Conservation (phyloP, 2,329 filamentous ascomycete species). For the Capronia epimyces region DNA sequence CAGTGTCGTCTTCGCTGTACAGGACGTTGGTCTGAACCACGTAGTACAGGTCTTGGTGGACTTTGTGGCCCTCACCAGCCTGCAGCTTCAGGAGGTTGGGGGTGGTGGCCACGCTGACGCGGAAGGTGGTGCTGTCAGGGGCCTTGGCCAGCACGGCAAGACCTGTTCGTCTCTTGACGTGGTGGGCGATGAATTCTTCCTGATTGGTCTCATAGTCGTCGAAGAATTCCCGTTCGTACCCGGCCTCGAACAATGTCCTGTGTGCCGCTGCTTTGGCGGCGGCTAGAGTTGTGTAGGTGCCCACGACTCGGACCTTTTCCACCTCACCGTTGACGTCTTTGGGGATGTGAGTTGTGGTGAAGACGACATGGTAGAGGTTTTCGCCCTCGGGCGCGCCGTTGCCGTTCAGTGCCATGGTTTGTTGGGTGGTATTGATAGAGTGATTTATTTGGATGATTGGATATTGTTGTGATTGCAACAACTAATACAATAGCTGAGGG, state of each 20-base stretch:
- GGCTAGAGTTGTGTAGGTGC: conserved; percentile 28
- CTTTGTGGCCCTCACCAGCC: conserved; percentile 26
- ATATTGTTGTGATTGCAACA: conserved; percentile 1
- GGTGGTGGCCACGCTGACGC: conserved; percentile 29
- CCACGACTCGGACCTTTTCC: conserved; percentile 30
- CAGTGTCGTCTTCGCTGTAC: conserved; percentile 26
- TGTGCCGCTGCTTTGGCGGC: conserved; percentile 31
- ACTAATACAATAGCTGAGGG: too few relatives aligned
- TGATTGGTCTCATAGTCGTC: conserved; percentile 27
- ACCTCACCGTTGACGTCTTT: conserved; percentile 29
- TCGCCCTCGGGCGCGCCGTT: conserved; percentile 4
- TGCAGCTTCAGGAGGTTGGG: conserved; percentile 21
- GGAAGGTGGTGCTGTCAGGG: conserved; percentile 30
- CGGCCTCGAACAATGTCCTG: conserved; percentile 31
- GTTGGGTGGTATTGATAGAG: not conserved
- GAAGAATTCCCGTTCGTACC: conserved; percentile 33
- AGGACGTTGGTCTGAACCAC: conserved; percentile 30
- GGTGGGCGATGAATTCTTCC: conserved; percentile 18
- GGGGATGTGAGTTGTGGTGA: conserved; percentile 27
- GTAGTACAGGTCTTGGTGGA: conserved; percentile 30
- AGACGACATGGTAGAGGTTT: conserved; percentile 30
- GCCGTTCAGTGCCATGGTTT: conserved; percentile 17
- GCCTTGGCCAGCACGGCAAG: conserved; percentile 29
- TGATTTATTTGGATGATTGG: not conserved
- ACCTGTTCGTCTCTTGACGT: conserved; percentile 24